Base-by-base conservation (phyloP, 768 basidiomycete species). In the Lactarius quietus region DNA sequence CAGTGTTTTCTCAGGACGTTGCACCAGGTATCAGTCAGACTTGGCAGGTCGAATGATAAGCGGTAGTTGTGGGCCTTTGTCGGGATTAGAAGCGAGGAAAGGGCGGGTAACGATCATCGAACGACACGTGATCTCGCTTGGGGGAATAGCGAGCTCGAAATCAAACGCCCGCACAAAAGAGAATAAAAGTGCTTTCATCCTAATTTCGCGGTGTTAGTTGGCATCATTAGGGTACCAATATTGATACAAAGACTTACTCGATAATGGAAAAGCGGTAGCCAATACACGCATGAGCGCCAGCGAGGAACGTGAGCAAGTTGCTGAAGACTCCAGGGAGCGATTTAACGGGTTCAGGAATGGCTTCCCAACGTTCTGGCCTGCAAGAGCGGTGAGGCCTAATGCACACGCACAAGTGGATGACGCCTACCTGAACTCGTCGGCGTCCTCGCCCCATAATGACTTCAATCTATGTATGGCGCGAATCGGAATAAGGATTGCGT, bases 171-270 rank as follows among this genome's bases (percentile, higher is more conserved):
- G 72, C 23, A 71, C 57, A 35, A 73, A 62, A 17, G 66, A 59
- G 57, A 73, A 73, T 3, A 73, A 1, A 43, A 73, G 52, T 1
- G 72, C 70, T 51, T 73, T 73, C 59, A 63, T 68, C 65, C 72
- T 73, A 52, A 33, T 33, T 43, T 18, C 10, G 29, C 55, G 31
- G 23, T 29, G 31, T 41, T 28, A 38, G 33, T 52, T 17, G 18
- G 28, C 38, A 26, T 23, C n/a, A n/a, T 33, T n/a, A n/a, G n/a
- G n/a, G n/a, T n/a, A n/a, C n/a, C n/a, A n/a, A n/a, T n/a, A 15
- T 5, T 0, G 3, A 10, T 23, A 38, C n/a, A 6, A 48, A 15
- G 18, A 69, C 69, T 54, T 35, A 70, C 69, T 70, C 69, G 38
- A 62, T 52, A 4, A 70, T 9, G 28, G 68, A 36, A 36, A 70